Percentiles rank a stretch among this genome's conserved stretches.
Evolutionary conservation across 148 eudicot species (phyloP).

Genomic region (Limonium bicolor): DNA sequence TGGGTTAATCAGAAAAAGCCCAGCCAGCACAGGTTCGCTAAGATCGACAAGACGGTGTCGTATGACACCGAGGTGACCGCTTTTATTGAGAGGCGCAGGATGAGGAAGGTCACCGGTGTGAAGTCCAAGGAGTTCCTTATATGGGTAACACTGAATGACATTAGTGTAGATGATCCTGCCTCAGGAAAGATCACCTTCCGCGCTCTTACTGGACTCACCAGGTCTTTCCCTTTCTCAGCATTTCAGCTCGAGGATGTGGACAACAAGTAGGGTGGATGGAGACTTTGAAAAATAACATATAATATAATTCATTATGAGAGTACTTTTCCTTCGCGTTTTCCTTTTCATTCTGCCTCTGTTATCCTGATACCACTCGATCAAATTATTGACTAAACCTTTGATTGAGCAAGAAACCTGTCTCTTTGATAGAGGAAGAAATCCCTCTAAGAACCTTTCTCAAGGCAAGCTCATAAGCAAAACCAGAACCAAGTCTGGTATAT

Average conservation of each 20-base stretch:
- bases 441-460: no score
- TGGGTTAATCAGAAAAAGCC: constrained; percentile 22
- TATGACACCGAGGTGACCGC: constrained; percentile 20
- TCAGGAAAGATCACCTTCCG: constrained; percentile 22
- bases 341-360: no score
- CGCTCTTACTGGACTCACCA: constrained; percentile 12
- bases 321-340: no score
- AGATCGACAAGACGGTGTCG: constrained; percentile 12
- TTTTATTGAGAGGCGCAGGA: constrained; percentile 15
- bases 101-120: constrained; percentile 20
- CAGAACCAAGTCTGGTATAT: no score
- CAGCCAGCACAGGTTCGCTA: constrained; percentile 10
- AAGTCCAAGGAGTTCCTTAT: constrained; percentile 25
- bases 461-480: no score
- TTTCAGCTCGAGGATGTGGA: constrained; percentile 18
- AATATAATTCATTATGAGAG: no score
- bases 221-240: constrained; percentile 18
- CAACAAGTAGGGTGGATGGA: no score
- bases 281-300: no score
- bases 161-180: constrained; percentile 12
- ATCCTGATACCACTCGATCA: no score
- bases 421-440: no score
- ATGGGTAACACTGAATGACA: constrained; percentile 16
- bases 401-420: no score
- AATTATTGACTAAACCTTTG: no score